Base-by-base conservation (phyloP, 2,329 filamentous ascomycete species). In the Epichloe hybrida region DNA sequence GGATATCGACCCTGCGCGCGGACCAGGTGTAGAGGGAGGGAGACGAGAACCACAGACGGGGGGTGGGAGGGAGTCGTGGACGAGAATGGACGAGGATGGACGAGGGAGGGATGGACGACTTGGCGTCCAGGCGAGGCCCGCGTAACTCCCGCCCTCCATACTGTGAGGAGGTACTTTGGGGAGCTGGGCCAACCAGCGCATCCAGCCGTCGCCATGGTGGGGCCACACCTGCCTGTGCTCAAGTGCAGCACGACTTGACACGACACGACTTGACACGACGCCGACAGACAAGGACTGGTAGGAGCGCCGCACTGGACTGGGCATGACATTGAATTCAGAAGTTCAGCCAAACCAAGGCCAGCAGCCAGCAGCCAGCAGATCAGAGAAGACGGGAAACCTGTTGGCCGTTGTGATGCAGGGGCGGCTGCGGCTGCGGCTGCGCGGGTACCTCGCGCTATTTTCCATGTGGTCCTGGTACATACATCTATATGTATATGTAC, bases 21-120 rank as follows among this genome's bases (percentile, higher is more conserved):
- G 52, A 41, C 51, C 50, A 50, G 52, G 43, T 54, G 52, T 48
- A 49, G 40, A 54, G 47, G 36, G 20, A 46, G 46, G 21, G 35
- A 43, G 50, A 46, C 51, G 41, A 48, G 47, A 54, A 42, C 42
- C 52, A 37, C 43, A 46, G 50, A 45, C 46, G 50, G 47, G 50
- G 50, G 47, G 50, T 21, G 38, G 52, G 35, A 52, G 50, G 47
- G 36, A 52, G 40, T 36, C 38, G 48, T 27, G 39, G 20, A 43
- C 48, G 47, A 37, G 15, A 17, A 31, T 23, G 38, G 38, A 49
- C 34, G 36, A 27, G 17, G 21, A 23, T 23, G 31, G 17, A 43
- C 39, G 47, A 37, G 13, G 17, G 17, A 17, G 17, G 13, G 27
- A 31, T 41, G 31, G 38, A 49, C 20, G 36, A 27, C n/a, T n/a